Evolutionary conservation across 257 asterid species (phyloP).

Genomic region (Hygrophila difformis): DNA sequence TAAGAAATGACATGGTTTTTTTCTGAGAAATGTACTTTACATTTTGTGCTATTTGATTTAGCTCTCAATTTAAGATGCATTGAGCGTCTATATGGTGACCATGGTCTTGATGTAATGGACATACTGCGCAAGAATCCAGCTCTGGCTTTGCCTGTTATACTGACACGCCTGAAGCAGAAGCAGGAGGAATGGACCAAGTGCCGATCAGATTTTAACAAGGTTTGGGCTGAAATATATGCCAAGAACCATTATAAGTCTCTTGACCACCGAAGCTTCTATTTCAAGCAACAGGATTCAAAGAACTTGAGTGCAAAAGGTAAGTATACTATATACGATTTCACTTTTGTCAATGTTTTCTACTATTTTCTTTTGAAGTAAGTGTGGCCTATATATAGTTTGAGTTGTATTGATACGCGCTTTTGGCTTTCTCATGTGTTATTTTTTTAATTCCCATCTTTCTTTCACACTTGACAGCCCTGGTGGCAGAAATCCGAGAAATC

Average conservation of each 20-base stretch:
- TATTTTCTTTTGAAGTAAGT: too few relatives aligned
- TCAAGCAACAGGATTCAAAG: constrained; percentile 97
- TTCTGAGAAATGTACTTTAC: neutral
- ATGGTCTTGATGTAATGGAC: constrained; percentile 95
- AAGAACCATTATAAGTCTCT: constrained; percentile 95
- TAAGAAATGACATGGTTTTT: too few relatives aligned
- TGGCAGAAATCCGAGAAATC: constrained; percentile 79
- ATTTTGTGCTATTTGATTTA: constrained; percentile 26
- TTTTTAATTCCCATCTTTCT: constrained; percentile 20
- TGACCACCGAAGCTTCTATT: constrained; percentile 96
- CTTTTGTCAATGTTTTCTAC: neutral
- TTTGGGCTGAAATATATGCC: constrained; percentile 91
- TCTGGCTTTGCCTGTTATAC: constrained; percentile 67
- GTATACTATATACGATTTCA: constrained; percentile 12
- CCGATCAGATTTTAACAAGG: constrained; percentile 86
- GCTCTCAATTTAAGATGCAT: constrained; percentile 89
- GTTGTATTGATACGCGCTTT: too few relatives aligned
- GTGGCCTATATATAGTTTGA: neutral
- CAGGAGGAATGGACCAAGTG: constrained; percentile 97
- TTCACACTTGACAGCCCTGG: constrained; percentile 52
- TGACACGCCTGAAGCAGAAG: constrained; percentile 93
- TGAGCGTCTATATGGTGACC: constrained; percentile 97
- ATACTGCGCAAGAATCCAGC: constrained; percentile 82
- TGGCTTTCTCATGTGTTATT: too few relatives aligned
- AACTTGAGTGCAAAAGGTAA: constrained; percentile 87